phyloP scores from a whole-genome alignment of 2,329 filamentous ascomycete species.

The Penicillium sp. region DNA sequence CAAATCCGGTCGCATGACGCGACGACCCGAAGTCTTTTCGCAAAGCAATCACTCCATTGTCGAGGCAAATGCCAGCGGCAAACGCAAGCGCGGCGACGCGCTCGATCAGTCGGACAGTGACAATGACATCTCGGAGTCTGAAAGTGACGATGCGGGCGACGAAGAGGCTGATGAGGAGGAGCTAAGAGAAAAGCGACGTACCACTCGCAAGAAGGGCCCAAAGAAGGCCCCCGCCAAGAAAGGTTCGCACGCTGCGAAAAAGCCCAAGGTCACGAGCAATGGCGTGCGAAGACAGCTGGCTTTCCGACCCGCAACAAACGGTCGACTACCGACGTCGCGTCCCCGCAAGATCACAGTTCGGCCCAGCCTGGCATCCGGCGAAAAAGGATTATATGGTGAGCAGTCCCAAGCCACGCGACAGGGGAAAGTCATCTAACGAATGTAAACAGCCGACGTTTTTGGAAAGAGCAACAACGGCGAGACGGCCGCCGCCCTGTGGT shows the following conservation, averaged over 20 bases:
- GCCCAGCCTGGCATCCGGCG: slow-evolving; percentile 58
- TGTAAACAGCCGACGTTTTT: slow-evolving; percentile 63
- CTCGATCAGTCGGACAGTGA: slow-evolving; percentile 46
- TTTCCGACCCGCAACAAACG: slow-evolving; percentile 58
- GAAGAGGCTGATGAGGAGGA: slow-evolving; percentile 58
- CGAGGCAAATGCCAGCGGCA: slow-evolving; percentile 43
- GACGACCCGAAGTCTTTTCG: slow-evolving; percentile 52
- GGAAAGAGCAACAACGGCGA: slow-evolving; percentile 60
- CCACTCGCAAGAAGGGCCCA: slow-evolving; percentile 40
- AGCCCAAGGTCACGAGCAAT: slow-evolving; percentile 62
- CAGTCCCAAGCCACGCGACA: slow-evolving; percentile 16
- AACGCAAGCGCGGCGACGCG: slow-evolving; percentile 57
- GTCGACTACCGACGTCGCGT: slow-evolving; percentile 52
- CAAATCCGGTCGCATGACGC: slow-evolving; percentile 53
- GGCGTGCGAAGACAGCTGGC: slow-evolving; percentile 57
- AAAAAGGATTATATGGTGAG: slow-evolving; percentile 64
- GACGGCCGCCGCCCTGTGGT: slow-evolving; percentile 64
- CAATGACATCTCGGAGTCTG: slow-evolving; percentile 45
- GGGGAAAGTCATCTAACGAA: slow-evolving; percentile 32
- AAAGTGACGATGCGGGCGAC: slow-evolving; percentile 47
- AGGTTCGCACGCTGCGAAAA: slow-evolving; percentile 54
- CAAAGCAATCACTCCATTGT: slow-evolving; percentile 41
- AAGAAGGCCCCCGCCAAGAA: slow-evolving; percentile 51
- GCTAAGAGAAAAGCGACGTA: slow-evolving; percentile 51
- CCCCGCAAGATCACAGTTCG: slow-evolving; percentile 58